Conservation (phyloP, 2,329 filamentous ascomycete genomes). For the Fonsecaea multimorphosa region DNA sequence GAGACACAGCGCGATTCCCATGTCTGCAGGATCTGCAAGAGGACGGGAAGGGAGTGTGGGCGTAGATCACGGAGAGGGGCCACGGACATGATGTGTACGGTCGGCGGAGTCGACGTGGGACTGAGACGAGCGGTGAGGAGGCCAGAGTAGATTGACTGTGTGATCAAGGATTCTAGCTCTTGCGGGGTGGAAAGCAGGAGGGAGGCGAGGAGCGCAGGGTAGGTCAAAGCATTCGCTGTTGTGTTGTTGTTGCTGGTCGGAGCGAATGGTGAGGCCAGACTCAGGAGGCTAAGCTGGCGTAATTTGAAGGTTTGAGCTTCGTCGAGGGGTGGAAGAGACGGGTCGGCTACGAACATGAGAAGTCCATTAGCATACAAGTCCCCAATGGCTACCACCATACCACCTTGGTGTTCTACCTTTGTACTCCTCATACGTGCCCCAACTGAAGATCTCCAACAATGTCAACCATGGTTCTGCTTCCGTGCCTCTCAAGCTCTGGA, state of each 20-base stretch:
- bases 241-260: conserved; percentile 19
- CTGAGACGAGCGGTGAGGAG: conserved; percentile 84
- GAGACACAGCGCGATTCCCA: conserved; percentile 81
- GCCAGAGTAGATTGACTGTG: conserved; percentile 83
- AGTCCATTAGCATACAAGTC: background rate
- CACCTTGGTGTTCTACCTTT: conserved; percentile 53
- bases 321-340: conserved; percentile 73
- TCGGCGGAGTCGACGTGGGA: conserved; percentile 77
- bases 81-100: conserved; percentile 78
- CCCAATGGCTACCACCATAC: conserved; percentile 1
- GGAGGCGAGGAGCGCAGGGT: conserved; percentile 68
- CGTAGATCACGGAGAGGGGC: conserved; percentile 85
- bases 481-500: conserved; percentile 70
- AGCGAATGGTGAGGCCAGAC: conserved; percentile 65
- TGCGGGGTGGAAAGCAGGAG: conserved; percentile 71
- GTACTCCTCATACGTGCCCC: conserved; percentile 87
- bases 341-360: conserved; percentile 47
- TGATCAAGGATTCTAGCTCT: conserved; percentile 84
- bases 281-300: conserved; percentile 85
- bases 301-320: conserved; percentile 81
- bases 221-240: conserved; percentile 68
- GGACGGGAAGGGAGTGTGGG: conserved; percentile 71
- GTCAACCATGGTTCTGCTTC: conserved; percentile 63
- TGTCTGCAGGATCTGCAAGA: conserved; percentile 70
- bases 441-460: conserved; percentile 86